Base-by-base conservation (phyloP, 176 grass and related monocot species). In the Cenchrus americanus region DNA sequence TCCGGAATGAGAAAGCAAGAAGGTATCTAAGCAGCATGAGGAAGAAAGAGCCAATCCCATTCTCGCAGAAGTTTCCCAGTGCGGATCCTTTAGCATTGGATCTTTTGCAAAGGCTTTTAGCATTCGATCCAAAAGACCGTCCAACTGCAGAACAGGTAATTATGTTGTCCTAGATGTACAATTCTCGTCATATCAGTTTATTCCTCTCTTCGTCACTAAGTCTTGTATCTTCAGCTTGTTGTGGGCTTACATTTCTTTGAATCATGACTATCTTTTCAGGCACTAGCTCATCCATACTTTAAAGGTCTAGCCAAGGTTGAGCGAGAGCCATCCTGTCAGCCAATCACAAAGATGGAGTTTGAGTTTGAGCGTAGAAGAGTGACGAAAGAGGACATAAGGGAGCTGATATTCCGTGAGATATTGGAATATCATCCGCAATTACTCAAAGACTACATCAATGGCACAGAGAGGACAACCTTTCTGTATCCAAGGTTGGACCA, bases 1-100 rank as follows among this genome's bases (percentile, higher is more conserved):
- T 98, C 34, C 90, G 93, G 72, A 98, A 98, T 90, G 96, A 98
- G 58, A 98, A 98, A 90, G 96, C 96, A 88, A 95, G 91, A 68
- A 98, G 83, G 84, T 98, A 98, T 54, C 77, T 98, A 74, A 92
- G 82, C 47, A 94, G 87, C 83, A 98, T 98, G 96, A 94, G 93
- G 85, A 98, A 98, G 80, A 98, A 98, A 89, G 91, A 92, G 47
- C 83, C 87, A 14, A 79, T 98, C 57, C 61, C 81, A 81, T 98
- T 98, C 92, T 91, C 86, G 1, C 93, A 98, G 26, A 98, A 98
- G 77, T 98, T 98, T 48, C 91, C 87, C 55, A 98, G 85, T 67
- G 91, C 91, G 60, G 96, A 96, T 89, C 96, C 91, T 73, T 86
- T 96, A 77, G 93, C 96, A 18, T 85, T 94, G 24, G 85, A 96